phyloP scores from a whole-genome alignment of 208 protist genomes.

The Porcisia deanei region DNA sequence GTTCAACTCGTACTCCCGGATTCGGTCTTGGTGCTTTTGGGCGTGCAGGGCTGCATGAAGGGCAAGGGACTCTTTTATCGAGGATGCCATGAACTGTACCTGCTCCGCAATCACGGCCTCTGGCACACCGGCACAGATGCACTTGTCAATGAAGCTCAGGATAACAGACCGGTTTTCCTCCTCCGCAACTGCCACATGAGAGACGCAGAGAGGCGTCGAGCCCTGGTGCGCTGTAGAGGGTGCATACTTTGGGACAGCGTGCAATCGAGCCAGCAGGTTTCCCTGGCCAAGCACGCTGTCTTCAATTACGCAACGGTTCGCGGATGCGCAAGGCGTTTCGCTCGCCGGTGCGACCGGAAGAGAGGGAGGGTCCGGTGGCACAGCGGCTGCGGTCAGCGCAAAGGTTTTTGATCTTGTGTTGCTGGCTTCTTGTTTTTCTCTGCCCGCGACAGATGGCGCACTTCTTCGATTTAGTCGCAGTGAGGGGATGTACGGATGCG shows the following conservation, averaged over 20 bases:
- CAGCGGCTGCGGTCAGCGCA: not conserved
- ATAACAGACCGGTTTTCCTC: conserved; percentile 39
- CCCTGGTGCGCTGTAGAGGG: not conserved
- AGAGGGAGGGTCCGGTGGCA: not conserved
- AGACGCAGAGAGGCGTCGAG: not conserved
- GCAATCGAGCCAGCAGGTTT: not conserved
- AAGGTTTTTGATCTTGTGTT: not conserved
- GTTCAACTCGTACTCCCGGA: conserved; percentile 57
- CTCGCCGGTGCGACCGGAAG: not conserved
- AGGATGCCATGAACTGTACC: conserved; percentile 75
- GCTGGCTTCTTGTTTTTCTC: not conserved
- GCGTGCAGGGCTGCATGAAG: conserved; percentile 64
- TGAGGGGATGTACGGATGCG: not conserved
- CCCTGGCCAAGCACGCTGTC: conserved; percentile 9
- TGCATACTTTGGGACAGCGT: not conserved
- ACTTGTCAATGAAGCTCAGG: conserved; percentile 78
- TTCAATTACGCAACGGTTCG: not conserved
- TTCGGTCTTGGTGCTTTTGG: conserved; percentile 52
- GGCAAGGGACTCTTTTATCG: conserved; percentile 68
- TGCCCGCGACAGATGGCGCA: not conserved
- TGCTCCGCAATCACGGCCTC: conserved; percentile 73
- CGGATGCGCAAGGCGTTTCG: not conserved
- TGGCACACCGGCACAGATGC: conserved; percentile 50
- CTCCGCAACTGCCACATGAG: conserved; percentile 5
- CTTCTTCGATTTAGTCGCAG: not conserved